phyloP scores from a whole-genome alignment of 2,329 filamentous ascomycete species.

The Arachnopeziza araneosa region DNA sequence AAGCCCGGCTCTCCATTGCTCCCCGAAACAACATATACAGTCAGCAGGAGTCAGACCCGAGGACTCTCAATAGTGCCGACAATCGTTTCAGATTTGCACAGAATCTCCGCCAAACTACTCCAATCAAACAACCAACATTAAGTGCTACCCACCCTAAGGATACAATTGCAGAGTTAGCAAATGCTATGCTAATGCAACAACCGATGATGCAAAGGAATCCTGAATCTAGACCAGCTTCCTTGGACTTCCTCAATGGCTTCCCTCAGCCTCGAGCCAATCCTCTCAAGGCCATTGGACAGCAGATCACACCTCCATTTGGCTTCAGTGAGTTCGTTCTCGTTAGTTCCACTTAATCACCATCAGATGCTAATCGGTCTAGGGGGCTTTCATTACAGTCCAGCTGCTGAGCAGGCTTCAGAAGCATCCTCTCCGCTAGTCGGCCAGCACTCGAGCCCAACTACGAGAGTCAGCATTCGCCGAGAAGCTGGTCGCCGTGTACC shows the following conservation, averaged over 20 bases:
- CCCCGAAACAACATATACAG: conserved; percentile 14
- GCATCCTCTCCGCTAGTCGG: conserved; percentile 19
- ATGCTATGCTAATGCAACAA: conserved; percentile 21
- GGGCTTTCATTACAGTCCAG: conserved; percentile 17
- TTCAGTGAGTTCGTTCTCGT: conserved; percentile 19
- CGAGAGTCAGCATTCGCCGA: conserved; percentile 23
- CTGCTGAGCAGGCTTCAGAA: conserved; percentile 2
- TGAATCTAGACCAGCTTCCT: background rate
- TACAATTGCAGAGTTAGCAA: conserved; percentile 17
- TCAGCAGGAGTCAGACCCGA: conserved; percentile 12
- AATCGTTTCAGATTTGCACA: conserved; percentile 26
- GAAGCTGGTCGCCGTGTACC: conserved; percentile 8
- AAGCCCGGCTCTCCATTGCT: conserved; percentile 19
- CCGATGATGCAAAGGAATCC: conserved; percentile 8
- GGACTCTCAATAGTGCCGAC: conserved; percentile 19
- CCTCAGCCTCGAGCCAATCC: conserved; percentile 13
- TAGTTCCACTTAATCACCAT: background rate
- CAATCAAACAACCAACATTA: conserved; percentile 9
- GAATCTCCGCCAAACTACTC: conserved; percentile 17
- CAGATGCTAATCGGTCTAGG: conserved; percentile 18
- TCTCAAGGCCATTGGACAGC: conserved; percentile 23
- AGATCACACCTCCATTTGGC: conserved; percentile 26
- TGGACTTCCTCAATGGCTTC: conserved; percentile 12
- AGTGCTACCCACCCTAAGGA: conserved; percentile 10
- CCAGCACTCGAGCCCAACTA: conserved; percentile 25